Evolutionary conservation across 2,329 filamentous ascomycete genomes (phyloP), one percentile per base, ranked within the genome.

Genomic region (Diaporthe velutina): DNA sequence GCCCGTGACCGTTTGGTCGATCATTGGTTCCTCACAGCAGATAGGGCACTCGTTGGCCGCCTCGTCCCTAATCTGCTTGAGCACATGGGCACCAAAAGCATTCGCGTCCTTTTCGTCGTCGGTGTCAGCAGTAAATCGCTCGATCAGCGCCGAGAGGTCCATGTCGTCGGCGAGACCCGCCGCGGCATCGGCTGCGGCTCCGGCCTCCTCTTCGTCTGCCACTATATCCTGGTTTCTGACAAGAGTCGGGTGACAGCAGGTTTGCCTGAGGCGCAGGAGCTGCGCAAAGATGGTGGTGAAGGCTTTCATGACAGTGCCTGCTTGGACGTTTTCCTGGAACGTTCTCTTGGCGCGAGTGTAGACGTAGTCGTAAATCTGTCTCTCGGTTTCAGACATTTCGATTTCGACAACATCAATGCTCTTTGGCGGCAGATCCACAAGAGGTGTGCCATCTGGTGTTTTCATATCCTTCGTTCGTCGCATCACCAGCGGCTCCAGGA

Each of bases 281-380:
- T 99, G 97, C 0, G 97, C 96, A 81, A 99, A 98, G 77, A 99
- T 98, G 70, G 95, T 98, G 0, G 97, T 98, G 80, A 96, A 99
- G 0, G 95, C 96, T 82, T 98, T 98, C 87, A 98, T 91, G 6
- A 99, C 89, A 0, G 96, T 98, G 5, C 97, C 97, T 13, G 94
- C 95, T 81, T 98, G 95, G 17, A 98, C 89, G 75, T 98, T 98
- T 75, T 93, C 92, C 42, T 92, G 92, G 81, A 98, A 97, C 0
- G 96, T 94, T 70, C 92, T 90, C 82, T 96, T 98, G 0, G 95
- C 97, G 60, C 93, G 90, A 28, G 90, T 91, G 79, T 93, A 98
- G 73, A 99, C 96, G 82, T 96, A 93, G 78, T 98, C 94, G 82
- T 99, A 99, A 0, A 99, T 95, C 76, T 96, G 95, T 61, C 94